Base-by-base conservation (phyloP, 495 filamentous ascomycete genomes). In the Niebla homalea region DNA sequence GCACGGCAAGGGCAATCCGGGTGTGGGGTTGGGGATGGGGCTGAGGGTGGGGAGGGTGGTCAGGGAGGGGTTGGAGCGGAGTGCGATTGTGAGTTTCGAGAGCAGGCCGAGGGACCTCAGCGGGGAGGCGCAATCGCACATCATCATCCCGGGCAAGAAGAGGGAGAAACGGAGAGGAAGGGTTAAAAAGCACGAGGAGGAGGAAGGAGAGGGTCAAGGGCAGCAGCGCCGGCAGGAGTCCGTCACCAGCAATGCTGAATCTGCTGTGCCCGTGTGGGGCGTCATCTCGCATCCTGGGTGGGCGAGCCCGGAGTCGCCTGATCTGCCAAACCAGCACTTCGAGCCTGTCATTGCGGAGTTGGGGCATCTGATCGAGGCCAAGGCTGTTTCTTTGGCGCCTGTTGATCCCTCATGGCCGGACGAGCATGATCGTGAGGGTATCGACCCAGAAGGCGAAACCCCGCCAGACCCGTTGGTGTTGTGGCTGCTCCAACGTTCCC, bases 351-450 rank as follows among this genome's bases (percentile, higher is more conserved):
- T 98, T 12, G 68, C 72, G 18, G 93, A 97, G 67, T 71, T 98
- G 14, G 85, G 90, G 2, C 84, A 94, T 58, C 71, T 98, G 20
- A 88, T 98, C 50, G 92, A 98, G 64, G 89, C 88, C 0, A 89
- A 89, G 66, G 92, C 89, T 6, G 80, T 92, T 12, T 84, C 87
- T 1, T 72, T 92, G 36, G 87, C 87, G 2, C 85, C 85, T 1
- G 64, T 73, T 0, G 82, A 89, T 54, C 70, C 72, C 3, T 50
- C 68, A 10, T 54, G 57, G 4, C 23, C 36, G n/a, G 43, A 16
- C 16, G 23, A 45, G 18, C 16, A 8, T 15, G n/a, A 29, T 36
- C 18, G 25, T 8, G 25, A 48, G 10, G 56, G 70, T 3, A 39
- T 52, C 11, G 43, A 54, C 12, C 43, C 43, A 18, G 50, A 41